A percentile compares a stretch with the other conserved stretches of the same genome.
Conservation (phyloP, 2,329 filamentous ascomycete genomes). For the Aspergillus phoenicis region DNA sequence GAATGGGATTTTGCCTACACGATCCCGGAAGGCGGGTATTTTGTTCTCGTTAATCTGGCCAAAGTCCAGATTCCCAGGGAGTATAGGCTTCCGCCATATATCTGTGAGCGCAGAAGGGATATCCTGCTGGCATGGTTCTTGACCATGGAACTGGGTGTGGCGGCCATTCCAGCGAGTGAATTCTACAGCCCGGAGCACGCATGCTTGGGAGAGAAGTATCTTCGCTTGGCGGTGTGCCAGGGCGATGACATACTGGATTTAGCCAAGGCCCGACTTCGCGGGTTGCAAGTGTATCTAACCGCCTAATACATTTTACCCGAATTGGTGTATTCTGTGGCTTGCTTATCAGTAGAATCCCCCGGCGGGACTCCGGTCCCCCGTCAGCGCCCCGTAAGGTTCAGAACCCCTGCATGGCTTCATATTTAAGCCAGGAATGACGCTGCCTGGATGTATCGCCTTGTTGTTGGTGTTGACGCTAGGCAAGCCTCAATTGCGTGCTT, state of each 20-base stretch:
- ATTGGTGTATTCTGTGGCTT: too few relatives aligned
- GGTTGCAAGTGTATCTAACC: too few relatives aligned
- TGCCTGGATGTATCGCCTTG: too few relatives aligned
- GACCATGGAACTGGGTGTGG: background rate
- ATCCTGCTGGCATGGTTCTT: background rate
- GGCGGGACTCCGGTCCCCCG: too few relatives aligned
- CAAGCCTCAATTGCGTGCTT: too few relatives aligned
- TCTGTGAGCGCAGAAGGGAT: background rate
- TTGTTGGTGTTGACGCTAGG: too few relatives aligned
- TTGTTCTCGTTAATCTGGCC: background rate
- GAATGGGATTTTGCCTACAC: background rate
- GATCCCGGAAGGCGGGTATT: background rate
- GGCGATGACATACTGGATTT: background rate
- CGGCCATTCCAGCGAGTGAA: background rate
- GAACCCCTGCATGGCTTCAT: too few relatives aligned
- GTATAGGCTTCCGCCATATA: background rate
- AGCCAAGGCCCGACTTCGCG: too few relatives aligned
- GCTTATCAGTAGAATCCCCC: too few relatives aligned
- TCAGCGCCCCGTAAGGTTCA: too few relatives aligned
- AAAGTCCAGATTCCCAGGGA: background rate
- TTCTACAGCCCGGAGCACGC: background rate
- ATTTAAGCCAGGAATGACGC: too few relatives aligned
- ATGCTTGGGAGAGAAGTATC: background rate
- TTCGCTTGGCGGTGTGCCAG: background rate
- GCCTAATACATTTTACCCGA: too few relatives aligned